phyloP scores from a whole-genome alignment of 441 rosid genomes.

The Flueggea neowawraea region DNA sequence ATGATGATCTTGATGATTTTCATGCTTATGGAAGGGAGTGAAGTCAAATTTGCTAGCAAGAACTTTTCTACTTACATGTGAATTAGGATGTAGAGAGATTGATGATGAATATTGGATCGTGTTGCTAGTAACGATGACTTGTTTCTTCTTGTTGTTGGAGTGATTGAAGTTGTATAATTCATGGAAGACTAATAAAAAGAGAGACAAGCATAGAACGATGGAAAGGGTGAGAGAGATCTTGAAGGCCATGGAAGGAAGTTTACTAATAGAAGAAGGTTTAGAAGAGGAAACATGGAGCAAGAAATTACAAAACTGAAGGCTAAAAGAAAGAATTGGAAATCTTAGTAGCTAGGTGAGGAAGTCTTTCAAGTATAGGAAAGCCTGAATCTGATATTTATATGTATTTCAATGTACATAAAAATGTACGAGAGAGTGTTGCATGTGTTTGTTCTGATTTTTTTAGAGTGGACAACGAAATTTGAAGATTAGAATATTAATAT shows the following conservation, averaged over 20 bases:
- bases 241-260: constrained; percentile 49
- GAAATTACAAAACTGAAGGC: constrained; percentile 3
- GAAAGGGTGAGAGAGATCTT: constrained; percentile 36
- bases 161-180: constrained; percentile 28
- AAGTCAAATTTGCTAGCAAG: constrained; percentile 51
- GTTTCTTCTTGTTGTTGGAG: constrained; percentile 18
- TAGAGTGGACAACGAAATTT: too few species aligned
- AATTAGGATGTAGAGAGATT: constrained; percentile 18
- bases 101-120: constrained; percentile 6
- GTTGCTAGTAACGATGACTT: constrained; percentile 2
- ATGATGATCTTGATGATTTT: constrained; percentile 11
- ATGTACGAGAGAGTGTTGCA: too few species aligned
- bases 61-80: constrained; percentile 35
- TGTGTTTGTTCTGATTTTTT: too few species aligned
- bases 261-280: constrained; percentile 24
- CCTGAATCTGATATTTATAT: constrained; percentile 15
- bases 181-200: constrained; percentile 48
- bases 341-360: constrained; percentile 1
- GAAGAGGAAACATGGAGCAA: constrained; percentile 52
- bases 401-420: not conserved
- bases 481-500: too few species aligned
- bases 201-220: constrained; percentile 50
- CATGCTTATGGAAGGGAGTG: constrained; percentile 43
- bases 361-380: constrained; percentile 12
- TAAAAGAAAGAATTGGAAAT: not conserved